A percentile compares a stretch with the other conserved stretches of the same genome.
These are phyloP conservation scores for Tagetes erecta DNA, from an alignment of 129 eudicot species.

Conservation along the genomic window DNA sequence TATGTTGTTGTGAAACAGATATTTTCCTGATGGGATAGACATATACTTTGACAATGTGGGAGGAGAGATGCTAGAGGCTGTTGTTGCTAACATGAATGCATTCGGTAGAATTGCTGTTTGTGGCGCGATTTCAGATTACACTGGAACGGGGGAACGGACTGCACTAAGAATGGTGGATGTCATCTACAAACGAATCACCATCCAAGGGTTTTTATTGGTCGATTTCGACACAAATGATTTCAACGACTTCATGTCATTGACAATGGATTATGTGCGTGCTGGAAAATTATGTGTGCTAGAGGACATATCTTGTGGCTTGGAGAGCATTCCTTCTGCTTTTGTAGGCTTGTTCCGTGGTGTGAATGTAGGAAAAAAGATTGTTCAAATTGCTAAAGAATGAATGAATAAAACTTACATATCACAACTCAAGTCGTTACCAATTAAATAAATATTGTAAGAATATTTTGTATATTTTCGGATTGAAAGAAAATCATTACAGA, in stretches of 20 bases:
- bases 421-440: too few species aligned
- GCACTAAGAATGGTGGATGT: slow-evolving; percentile 53
- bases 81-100: slow-evolving; percentile 58
- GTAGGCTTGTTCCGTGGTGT: slow-evolving; percentile 58
- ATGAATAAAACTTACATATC: too few species aligned
- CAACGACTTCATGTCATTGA: slow-evolving; percentile 47
- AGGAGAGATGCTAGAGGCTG: slow-evolving; percentile 70
- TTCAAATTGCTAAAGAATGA: slow-evolving; percentile 45
- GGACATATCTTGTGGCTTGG: slow-evolving; percentile 58
- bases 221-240: slow-evolving; percentile 34
- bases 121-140: slow-evolving; percentile 66
- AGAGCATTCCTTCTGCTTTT: slow-evolving; percentile 63
- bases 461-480: too few species aligned
- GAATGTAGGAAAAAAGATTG: slow-evolving; percentile 64
- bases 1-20: slow-evolving; percentile 29
- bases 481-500: too few species aligned
- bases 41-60: slow-evolving; percentile 84
- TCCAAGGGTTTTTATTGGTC: slow-evolving; percentile 55
- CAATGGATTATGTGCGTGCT: slow-evolving; percentile 42
- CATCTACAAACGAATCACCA: slow-evolving; percentile 61
- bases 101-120: slow-evolving; percentile 68
- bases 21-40: slow-evolving; percentile 74
- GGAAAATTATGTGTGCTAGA: slow-evolving; percentile 50
- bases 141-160: slow-evolving; percentile 24
- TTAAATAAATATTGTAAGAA: too few species aligned